Evolutionary conservation across 1,284 basidiomycete genomes (phyloP).

Genomic region (Athelia sp.): DNA sequence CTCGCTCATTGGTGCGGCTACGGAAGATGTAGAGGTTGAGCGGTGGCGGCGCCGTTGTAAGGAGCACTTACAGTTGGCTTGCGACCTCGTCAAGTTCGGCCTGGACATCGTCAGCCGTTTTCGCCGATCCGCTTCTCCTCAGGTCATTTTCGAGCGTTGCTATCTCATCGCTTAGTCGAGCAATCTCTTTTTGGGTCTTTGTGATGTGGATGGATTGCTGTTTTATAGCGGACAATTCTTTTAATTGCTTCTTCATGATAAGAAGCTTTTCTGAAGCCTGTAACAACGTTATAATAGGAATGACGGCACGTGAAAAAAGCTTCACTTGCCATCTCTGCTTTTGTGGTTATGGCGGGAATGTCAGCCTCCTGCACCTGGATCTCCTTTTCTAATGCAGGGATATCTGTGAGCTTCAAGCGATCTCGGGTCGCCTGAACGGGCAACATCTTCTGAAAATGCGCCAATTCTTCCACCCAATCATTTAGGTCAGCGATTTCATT

Average conservation of each 20-base stretch:
- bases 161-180: slow-evolving; percentile 63
- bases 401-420: slow-evolving; percentile 53
- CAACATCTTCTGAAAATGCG: slow-evolving; percentile 51
- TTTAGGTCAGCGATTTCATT: slow-evolving; percentile 43
- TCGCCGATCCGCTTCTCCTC: slow-evolving; percentile 65
- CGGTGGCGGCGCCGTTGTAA: slow-evolving; percentile 1
- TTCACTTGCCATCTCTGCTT: slow-evolving; percentile 52
- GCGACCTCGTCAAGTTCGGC: slow-evolving; percentile 62
- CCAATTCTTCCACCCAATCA: slow-evolving; percentile 60
- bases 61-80: slow-evolving; percentile 56
- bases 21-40: slow-evolving; percentile 1
- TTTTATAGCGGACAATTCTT: slow-evolving; percentile 64
- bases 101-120: slow-evolving; percentile 84
- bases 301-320: slow-evolving; percentile 4
- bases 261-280: slow-evolving; percentile 47
- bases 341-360: slow-evolving; percentile 43
- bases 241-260: slow-evolving; percentile 44
- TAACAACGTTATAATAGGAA: slow-evolving; percentile 4
- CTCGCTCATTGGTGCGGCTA: slow-evolving; percentile 70
- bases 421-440: slow-evolving; percentile 48
- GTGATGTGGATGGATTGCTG: slow-evolving; percentile 60
- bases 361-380: slow-evolving; percentile 53
- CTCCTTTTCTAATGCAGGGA: slow-evolving; percentile 65
- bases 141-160: slow-evolving; percentile 67
- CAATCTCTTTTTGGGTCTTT: slow-evolving; percentile 61